A percentile compares a stretch with the other conserved stretches of the same genome.
phyloP scores from a whole-genome alignment of 1,139 yeast species.

The Yamadazyma buinensis region DNA sequence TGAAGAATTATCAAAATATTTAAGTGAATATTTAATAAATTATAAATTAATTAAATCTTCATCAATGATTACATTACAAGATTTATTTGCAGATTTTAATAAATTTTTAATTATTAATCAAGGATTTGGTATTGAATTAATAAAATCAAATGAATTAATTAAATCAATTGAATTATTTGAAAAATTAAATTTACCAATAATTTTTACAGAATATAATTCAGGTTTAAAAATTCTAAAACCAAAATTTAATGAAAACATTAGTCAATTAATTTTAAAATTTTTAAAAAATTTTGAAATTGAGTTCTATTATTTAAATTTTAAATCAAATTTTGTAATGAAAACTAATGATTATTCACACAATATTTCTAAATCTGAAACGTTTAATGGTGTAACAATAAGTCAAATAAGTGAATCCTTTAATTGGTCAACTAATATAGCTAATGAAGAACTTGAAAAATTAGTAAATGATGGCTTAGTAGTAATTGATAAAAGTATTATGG shows the following conservation, averaged over 20 bases:
- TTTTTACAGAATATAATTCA: conserved; percentile 26
- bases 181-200: conserved; percentile 31
- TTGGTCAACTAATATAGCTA: conserved; percentile 70
- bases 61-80: conserved; percentile 42
- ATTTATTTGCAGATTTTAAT: conserved; percentile 41
- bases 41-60: conserved; percentile 27
- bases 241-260: conserved; percentile 17
- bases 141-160: conserved; percentile 29
- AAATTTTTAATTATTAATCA: conserved; percentile 33
- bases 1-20: conserved; percentile 43
- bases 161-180: conserved; percentile 30
- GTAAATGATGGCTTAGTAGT: conserved; percentile 55
- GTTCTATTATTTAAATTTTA: conserved; percentile 25
- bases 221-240: conserved; percentile 34
- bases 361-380: conserved; percentile 23
- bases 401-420: conserved; percentile 35
- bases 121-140: conserved; percentile 40
- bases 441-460: conserved; percentile 63
- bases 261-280: conserved; percentile 22
- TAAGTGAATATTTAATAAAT: conserved; percentile 47
- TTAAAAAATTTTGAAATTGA: conserved; percentile 21
- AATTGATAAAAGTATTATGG: conserved; percentile 64
- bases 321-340: conserved; percentile 19
- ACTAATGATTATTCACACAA: conserved; percentile 23
- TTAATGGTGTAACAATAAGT: conserved; percentile 35